These are phyloP conservation scores for Dysphania ambrosioides DNA, from an alignment of 148 eudicot genomes.

Conservation along the genomic window DNA sequence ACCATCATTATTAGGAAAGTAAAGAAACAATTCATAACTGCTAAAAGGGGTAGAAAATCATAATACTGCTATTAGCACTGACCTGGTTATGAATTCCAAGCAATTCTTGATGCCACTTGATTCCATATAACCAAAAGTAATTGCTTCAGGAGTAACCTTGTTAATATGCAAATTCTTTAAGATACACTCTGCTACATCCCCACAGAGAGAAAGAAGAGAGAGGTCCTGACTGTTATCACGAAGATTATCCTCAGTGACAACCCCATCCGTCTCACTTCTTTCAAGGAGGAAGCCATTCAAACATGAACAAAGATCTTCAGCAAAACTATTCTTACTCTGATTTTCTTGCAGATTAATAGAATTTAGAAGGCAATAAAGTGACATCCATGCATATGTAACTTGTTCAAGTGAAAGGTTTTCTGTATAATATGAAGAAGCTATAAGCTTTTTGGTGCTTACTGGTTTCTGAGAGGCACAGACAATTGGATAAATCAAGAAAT, in stretches of 20 bases:
- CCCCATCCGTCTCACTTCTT: slow-evolving; percentile 24
- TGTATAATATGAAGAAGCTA: slow-evolving; percentile 22
- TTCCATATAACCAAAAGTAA: slow-evolving; percentile 28
- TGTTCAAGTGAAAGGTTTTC: slow-evolving; percentile 33
- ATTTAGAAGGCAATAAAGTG: slow-evolving; percentile 49
- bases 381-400: slow-evolving; percentile 53
- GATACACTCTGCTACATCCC: slow-evolving; percentile 43
- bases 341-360: slow-evolving; percentile 27
- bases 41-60: neutral
- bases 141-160: slow-evolving; percentile 35
- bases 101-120: slow-evolving; percentile 37
- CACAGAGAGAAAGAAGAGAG: slow-evolving; percentile 36
- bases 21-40: neutral
- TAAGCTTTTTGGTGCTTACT: slow-evolving; percentile 13
- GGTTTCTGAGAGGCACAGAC: slow-evolving; percentile 32
- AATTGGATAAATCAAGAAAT: slow-evolving; percentile 56
- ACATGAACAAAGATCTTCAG: slow-evolving; percentile 45
- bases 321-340: slow-evolving; percentile 35
- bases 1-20: neutral
- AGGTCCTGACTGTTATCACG: slow-evolving; percentile 17
- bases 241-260: slow-evolving; percentile 20
- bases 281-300: slow-evolving; percentile 45
- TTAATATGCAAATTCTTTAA: slow-evolving; percentile 39
- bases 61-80: slow-evolving; percentile 25
- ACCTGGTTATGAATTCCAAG: slow-evolving; percentile 54